phyloP scores from a whole-genome alignment of 2,329 filamentous ascomycete genomes.

The Colletotrichum horii region DNA sequence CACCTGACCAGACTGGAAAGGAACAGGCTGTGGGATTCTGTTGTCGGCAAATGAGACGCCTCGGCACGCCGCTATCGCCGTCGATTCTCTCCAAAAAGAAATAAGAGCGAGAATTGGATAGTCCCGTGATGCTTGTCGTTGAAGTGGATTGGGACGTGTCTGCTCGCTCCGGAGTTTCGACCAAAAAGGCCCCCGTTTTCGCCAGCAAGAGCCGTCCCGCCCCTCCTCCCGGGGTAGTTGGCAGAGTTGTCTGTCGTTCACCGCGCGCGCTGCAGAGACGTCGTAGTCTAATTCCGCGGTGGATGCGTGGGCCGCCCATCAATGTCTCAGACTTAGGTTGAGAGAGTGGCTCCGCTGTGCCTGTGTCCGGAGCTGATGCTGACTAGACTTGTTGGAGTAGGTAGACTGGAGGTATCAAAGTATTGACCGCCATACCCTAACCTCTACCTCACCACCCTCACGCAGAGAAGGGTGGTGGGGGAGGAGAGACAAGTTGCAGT shows the following conservation, averaged over 20 bases:
- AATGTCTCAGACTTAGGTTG: constrained; percentile 5
- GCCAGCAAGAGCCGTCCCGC: neutral
- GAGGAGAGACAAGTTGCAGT: neutral
- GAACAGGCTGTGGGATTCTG: neutral
- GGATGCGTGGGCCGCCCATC: constrained; percentile 3
- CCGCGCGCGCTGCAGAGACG: neutral
- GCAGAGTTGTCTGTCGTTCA: neutral
- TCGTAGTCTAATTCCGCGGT: neutral
- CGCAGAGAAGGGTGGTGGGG: neutral
- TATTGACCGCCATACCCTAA: neutral
- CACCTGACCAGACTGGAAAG: neutral
- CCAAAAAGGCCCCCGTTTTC: neutral
- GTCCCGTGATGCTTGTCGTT: neutral
- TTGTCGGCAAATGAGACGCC: neutral
- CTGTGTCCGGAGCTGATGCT: neutral
- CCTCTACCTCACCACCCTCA: neutral
- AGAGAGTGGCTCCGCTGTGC: neutral
- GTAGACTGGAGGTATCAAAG: neutral
- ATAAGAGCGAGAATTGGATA: neutral
- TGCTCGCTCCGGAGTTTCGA: neutral
- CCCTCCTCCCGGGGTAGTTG: neutral
- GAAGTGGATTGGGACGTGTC: neutral
- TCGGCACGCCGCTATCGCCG: neutral
- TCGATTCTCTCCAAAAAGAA: neutral
- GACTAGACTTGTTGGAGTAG: neutral